Evolutionary conservation across 2,329 filamentous ascomycete species (phyloP), one percentile per base, ranked within the genome.

Genomic region (Stagonosporopsis chrysanthemi): DNA sequence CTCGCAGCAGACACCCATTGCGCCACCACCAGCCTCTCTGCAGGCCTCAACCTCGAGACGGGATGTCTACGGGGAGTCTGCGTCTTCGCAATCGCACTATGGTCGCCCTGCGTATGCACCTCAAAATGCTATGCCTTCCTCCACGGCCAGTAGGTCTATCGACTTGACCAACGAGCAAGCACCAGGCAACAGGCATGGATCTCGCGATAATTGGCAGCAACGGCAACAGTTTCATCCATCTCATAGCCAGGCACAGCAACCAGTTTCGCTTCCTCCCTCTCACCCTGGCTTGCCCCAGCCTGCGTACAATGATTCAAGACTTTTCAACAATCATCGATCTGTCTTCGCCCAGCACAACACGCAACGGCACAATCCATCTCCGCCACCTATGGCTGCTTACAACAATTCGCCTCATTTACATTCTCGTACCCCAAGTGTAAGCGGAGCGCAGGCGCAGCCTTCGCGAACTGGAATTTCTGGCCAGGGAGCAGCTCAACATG

Each of bases 351-450:
- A 74, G 52, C 73, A 75, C 47, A 75, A 74, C 39, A 56, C 57
- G 14, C 60, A 63, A 22, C 67, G 71, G 17, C 70, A 75, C 42
- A 71, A 72, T 31, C 70, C 74, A 12, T 73, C 73, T 14, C 73
- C 74, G 8, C 74, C 74, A 17, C 74, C 73, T 35, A 61, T 63
- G 45, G 39, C 61, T 45, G 60, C 61, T 2, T 76, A 70, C 54
- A 65, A 46, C 36, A 71, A 74, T 41, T 75, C 73, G 12, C 73
- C 73, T 24, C 72, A 75, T 42, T 48, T 69, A 50, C 73, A 73
- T 53, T 75, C 72, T 11, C 69, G 72, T 23, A 72, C 72, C 11
- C 69, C 74, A 7, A 76, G 74, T 50, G 50, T 75, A 31, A 75
- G 68, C 43, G 70, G 70, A 6, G 62, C 64, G n/a, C 54, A 68